Evolutionary conservation across 177 flowering plant species (phyloP), one percentile per base, ranked within the genome.

Genomic region (Vitis hybrid): DNA sequence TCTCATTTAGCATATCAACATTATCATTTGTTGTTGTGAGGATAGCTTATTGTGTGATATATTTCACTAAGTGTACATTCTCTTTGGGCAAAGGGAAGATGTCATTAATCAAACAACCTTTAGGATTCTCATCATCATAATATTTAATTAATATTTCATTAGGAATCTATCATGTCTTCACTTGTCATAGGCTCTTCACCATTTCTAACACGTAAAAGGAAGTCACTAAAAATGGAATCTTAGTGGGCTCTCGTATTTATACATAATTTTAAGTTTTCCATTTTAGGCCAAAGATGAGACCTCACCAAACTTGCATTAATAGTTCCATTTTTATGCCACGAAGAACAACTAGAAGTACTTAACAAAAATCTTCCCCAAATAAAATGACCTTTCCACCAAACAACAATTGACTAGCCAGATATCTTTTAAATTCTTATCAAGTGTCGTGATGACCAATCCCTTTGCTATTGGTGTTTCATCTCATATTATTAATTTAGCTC

Each of bases 391-490:
- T 68, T 6, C 63, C 63, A 5, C 63, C 63, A 59, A 68, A 58
- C 6, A 45, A n/a, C 34, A 39, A 2, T 16, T 34, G 16, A 13
- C 5, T 58, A 3, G 0, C 18, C 51, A 31, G 0, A 68, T 68
- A 11, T 68, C 71, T 48, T 20, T 31, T 9, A 68, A 59, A 2
- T 3, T 57, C 1, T 12, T 34, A 18, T 68, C 20, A 12, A 68
- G 11, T 16, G 71, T 49, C 10, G 9, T 63, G 14, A 68, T 31
- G 3, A 6, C 51, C 8, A 9, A 39, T 45, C 54, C 5, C 26
- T 49, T 68, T 0, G 63, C 54, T 62, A 68, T 58, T 26, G 61
- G 51, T 12, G 51, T 45, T 19, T 67, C 70, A 22, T 67, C 70
- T 61, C 70, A 67, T 26, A 67, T 56, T 9, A 67, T 67, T 55